Evolutionary conservation across 805 yeast species (phyloP).

Genomic region (Candida xiaguanensis): DNA sequence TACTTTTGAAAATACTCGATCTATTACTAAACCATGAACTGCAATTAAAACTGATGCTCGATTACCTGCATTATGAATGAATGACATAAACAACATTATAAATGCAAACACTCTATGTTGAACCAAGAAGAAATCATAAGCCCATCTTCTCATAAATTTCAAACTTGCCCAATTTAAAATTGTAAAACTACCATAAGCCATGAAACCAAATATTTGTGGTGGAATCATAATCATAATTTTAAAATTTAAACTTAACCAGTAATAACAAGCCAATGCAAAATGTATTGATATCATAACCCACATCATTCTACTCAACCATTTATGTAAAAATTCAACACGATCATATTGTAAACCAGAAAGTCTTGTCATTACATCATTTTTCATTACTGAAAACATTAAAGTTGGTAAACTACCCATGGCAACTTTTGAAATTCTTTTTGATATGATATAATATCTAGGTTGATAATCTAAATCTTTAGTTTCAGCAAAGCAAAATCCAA

Average conservation of each 20-base stretch:
- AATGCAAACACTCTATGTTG: slow-evolving; percentile 41
- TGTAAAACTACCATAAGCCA: slow-evolving; percentile 37
- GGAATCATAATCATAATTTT: slow-evolving; percentile 43
- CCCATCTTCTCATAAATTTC: slow-evolving; percentile 31
- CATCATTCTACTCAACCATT: slow-evolving; percentile 42
- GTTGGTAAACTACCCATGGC: slow-evolving; percentile 41
- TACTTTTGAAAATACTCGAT: slow-evolving; percentile 31
- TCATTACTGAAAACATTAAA: slow-evolving; percentile 31
- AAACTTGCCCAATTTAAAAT: slow-evolving; percentile 35
- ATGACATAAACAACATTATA: slow-evolving; percentile 40
- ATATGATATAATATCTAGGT: slow-evolving; percentile 36
- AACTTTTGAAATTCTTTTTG: slow-evolving; percentile 40
- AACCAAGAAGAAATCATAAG: slow-evolving; percentile 42
- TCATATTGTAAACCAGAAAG: slow-evolving; percentile 42
- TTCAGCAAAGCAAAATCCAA: slow-evolving; percentile 24
- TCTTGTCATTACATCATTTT: slow-evolving; percentile 36
- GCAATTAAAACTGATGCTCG: slow-evolving; percentile 35
- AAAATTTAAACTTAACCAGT: slow-evolving; percentile 39
- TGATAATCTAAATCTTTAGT: slow-evolving; percentile 39
- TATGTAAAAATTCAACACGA: slow-evolving; percentile 36
- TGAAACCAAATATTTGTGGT: slow-evolving; percentile 50
- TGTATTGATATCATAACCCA: slow-evolving; percentile 36
- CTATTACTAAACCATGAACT: slow-evolving; percentile 41
- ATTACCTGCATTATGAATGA: slow-evolving; percentile 38
- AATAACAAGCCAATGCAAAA: slow-evolving; percentile 25